Evolutionary conservation across 2,329 filamentous ascomycete species (phyloP), one percentile per base, ranked within the genome.

Genomic region (Lecanicillium sp.): DNA sequence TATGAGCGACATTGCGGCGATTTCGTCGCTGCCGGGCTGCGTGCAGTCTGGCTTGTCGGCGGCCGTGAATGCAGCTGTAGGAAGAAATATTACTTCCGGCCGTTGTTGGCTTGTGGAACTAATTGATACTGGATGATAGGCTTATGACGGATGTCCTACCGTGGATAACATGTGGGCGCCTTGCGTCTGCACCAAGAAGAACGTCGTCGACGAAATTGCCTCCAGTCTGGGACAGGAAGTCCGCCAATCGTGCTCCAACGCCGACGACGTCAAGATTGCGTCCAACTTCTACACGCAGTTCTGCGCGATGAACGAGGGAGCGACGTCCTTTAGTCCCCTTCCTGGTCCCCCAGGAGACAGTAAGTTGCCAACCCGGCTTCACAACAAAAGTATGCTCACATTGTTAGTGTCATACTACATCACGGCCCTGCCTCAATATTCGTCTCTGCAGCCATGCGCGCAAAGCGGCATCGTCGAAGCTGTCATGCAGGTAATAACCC

Each of bases 341-440:
- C 60, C 68, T 0, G 58, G 63, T 29, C 72, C 73, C 3, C 70
- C 73, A 0, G 73, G 73, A 17, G 64, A 72, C 49, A 72, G 69
- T 73, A 55, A 47, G 68, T 63, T 27, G 21, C 17, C 11, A n/a
- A n/a, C n/a, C n/a, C n/a, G n/a, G n/a, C n/a, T n/a, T n/a, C n/a
- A n/a, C n/a, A n/a, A n/a, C n/a, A n/a, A n/a, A n/a, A n/a, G n/a
- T n/a, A n/a, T n/a, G n/a, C n/a, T 17, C 19, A 9, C 3, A 35
- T 24, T 17, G n/a, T 6, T 19, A 68, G 66, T 76, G 65, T 63
- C 69, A 1, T 76, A 75, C 53, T 73, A 72, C 50, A 69, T 76
- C 48, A 72, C 71, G 2, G 72, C 68, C 10, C 58, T 76, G 19
- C 61, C 67, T 1, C 56, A 68, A 47, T 76, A 60, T 50, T 62